phyloP scores from a whole-genome alignment of 2,329 filamentous ascomycete species.

The Aspergillus versicolor region DNA sequence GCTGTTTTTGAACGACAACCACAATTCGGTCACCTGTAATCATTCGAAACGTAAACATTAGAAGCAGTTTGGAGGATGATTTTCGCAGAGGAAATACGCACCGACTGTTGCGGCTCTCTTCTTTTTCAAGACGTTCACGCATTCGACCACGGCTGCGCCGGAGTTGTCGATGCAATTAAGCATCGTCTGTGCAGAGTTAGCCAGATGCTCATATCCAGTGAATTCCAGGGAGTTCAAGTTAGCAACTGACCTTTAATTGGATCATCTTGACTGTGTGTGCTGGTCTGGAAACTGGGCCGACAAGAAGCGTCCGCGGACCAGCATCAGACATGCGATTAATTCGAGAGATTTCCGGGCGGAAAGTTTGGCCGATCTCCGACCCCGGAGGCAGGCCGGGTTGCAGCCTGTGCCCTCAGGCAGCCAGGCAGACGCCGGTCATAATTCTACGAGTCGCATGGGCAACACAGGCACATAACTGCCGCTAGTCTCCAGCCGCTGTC shows the following conservation, averaged over 20 bases:
- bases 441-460: slow-evolving; percentile 4
- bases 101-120: slow-evolving; percentile 83
- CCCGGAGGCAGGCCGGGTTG: slow-evolving; percentile 11
- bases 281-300: slow-evolving; percentile 11
- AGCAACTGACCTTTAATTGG: slow-evolving; percentile 69
- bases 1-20: slow-evolving; percentile 95
- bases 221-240: too few species aligned
- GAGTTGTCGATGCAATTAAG: slow-evolving; percentile 99
- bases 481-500: background rate
- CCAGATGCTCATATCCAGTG: slow-evolving; percentile 10
- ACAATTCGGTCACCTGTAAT: slow-evolving; percentile 86
- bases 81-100: slow-evolving; percentile 44
- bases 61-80: background rate
- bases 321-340: background rate
- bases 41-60: slow-evolving; percentile 8
- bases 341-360: slow-evolving; percentile 23
- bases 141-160: slow-evolving; percentile 94
- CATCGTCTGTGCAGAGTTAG: slow-evolving; percentile 66
- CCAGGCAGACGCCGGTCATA: slow-evolving; percentile 1
- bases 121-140: slow-evolving; percentile 86
- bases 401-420: background rate
- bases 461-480: background rate
- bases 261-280: slow-evolving; percentile 68
- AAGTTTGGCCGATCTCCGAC: slow-evolving; percentile 29
- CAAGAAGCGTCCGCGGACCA: background rate